phyloP scores from a whole-genome alignment of 805 yeast genomes.

The Myxozyma neotropica region DNA sequence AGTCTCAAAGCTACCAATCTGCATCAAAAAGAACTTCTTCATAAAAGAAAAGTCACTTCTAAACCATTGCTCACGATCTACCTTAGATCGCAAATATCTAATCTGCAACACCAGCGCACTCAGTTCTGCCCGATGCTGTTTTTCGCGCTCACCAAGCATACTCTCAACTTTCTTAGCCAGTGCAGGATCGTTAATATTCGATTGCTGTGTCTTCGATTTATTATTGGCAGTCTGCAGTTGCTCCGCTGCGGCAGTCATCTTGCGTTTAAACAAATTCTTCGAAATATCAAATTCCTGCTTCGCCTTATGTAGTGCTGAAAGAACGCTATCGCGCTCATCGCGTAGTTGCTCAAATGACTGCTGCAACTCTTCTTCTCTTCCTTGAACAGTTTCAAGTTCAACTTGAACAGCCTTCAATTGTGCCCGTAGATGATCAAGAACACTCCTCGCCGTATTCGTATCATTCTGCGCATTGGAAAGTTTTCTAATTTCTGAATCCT shows the following conservation, averaged over 20 bases:
- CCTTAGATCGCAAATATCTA: constrained; percentile 32
- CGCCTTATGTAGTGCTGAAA: background rate
- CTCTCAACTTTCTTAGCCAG: background rate
- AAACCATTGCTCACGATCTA: constrained; percentile 31
- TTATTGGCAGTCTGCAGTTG: background rate
- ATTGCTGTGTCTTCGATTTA: background rate
- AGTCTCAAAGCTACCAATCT: constrained; percentile 40
- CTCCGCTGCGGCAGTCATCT: constrained; percentile 5
- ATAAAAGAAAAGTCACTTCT: constrained; percentile 42
- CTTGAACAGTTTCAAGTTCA: constrained; percentile 4
- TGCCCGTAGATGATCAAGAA: background rate
- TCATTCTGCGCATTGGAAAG: background rate
- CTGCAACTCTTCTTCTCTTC: background rate
- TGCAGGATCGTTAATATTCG: background rate
- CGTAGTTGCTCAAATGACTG: background rate
- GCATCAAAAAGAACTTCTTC: constrained; percentile 40
- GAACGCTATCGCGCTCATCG: constrained; percentile 9
- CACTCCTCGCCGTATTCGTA: background rate
- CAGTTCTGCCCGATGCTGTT: constrained; percentile 24
- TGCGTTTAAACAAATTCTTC: constrained; percentile 13
- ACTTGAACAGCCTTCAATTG: constrained; percentile 7
- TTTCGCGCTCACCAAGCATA: background rate
- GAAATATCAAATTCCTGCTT: constrained; percentile 11
- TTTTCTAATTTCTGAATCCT: background rate
- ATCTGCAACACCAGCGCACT: constrained; percentile 33